Evolutionary conservation across 345 rosid genomes (phyloP).

Genomic region (Citrus unshiu): DNA sequence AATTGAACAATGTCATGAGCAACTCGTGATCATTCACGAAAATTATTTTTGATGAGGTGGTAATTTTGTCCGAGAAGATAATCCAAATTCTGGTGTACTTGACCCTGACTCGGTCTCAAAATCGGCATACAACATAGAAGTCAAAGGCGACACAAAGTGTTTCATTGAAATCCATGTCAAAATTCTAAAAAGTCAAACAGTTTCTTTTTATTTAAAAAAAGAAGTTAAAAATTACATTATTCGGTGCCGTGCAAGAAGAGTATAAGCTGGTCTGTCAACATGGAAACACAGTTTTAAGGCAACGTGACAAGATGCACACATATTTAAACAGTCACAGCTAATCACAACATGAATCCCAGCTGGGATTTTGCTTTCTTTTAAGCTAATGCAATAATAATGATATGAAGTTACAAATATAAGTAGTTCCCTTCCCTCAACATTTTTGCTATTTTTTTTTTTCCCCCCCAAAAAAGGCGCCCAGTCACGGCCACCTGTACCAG

Average conservation of each 20-base stretch:
- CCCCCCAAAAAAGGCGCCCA: neutral
- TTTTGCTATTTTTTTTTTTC: neutral
- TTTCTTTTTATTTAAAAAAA: too few relatives aligned
- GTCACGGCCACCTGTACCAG: neutral
- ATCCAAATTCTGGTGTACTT: too few relatives aligned
- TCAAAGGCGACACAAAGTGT: neutral
- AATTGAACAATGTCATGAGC: too few relatives aligned
- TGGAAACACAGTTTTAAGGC: neutral
- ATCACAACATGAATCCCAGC: constrained; percentile 3
- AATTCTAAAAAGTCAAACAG: neutral
- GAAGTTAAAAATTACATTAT: too few relatives aligned
- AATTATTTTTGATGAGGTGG: too few relatives aligned
- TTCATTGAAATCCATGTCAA: too few relatives aligned
- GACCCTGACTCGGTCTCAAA: neutral
- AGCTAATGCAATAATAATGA: too few relatives aligned
- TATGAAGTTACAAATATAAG: too few relatives aligned
- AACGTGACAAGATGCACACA: neutral
- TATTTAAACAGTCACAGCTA: neutral
- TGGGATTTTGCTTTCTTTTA: neutral
- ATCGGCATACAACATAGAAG: neutral
- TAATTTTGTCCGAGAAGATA: too few relatives aligned
- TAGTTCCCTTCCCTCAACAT: neutral
- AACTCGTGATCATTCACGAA: too few relatives aligned
- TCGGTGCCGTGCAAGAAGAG: neutral
- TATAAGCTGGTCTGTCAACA: neutral